phyloP scores from a whole-genome alignment of 2,329 filamentous ascomycete genomes.

The Zymoseptoria tritici region DNA sequence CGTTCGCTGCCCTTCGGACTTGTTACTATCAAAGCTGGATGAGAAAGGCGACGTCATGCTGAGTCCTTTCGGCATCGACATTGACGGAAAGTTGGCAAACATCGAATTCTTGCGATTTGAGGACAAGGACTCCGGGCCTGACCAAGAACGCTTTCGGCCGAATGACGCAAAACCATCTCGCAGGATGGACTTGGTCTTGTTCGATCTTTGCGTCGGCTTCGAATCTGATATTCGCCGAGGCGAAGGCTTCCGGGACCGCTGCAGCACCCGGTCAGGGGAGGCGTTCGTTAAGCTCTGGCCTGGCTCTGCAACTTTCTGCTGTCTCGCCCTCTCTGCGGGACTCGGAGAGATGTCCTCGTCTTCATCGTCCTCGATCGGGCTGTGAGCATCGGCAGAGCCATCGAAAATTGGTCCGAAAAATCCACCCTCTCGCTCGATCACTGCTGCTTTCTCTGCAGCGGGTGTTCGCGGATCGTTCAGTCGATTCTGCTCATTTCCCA shows the following conservation, averaged over 20 bases:
- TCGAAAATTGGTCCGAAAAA: slow-evolving; percentile 35
- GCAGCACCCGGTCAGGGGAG: background rate
- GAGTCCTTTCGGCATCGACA: slow-evolving; percentile 26
- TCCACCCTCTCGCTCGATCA: slow-evolving; percentile 42
- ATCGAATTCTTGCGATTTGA: slow-evolving; percentile 23
- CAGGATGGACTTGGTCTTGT: slow-evolving; percentile 31
- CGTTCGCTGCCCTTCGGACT: background rate
- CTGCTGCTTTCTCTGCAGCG: slow-evolving; percentile 51
- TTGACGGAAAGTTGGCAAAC: slow-evolving; percentile 22
- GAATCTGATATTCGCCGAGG: slow-evolving; percentile 36
- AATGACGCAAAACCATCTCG: slow-evolving; percentile 32
- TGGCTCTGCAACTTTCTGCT: background rate
- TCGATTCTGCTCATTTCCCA: slow-evolving; percentile 49
- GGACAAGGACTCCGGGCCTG: slow-evolving; percentile 27
- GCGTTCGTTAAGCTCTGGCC: background rate
- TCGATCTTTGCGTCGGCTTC: slow-evolving; percentile 30
- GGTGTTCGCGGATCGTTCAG: slow-evolving; percentile 51
- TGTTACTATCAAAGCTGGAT: slow-evolving; percentile 4
- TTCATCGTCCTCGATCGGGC: background rate
- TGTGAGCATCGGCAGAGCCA: slow-evolving; percentile 6
- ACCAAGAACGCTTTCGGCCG: slow-evolving; percentile 33
- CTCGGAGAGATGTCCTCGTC: background rate
- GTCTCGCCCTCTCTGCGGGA: background rate
- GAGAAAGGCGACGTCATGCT: slow-evolving; percentile 23
- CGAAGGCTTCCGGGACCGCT: slow-evolving; percentile 30